phyloP scores from a whole-genome alignment of 2,329 filamentous ascomycete species.

The Sporothrix euskadiensis region DNA sequence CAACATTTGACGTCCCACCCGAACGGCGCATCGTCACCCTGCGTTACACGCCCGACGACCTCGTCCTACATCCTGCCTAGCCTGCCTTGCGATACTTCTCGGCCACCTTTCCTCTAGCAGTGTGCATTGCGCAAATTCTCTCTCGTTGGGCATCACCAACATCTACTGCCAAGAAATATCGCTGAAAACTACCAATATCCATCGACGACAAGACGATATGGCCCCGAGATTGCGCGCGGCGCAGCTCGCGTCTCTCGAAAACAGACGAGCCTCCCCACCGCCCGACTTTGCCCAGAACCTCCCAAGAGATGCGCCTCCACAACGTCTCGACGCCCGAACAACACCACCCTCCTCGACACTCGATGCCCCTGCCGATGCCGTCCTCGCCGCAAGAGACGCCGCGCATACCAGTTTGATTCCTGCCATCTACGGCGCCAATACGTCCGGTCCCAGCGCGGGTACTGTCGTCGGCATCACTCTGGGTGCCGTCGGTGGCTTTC shows the following conservation, averaged over 20 bases:
- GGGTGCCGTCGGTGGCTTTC: conserved; percentile 48
- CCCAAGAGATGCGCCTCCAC: neutral
- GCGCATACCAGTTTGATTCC: conserved; percentile 37
- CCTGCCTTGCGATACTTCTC: neutral
- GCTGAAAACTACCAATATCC: neutral
- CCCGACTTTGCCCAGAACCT: neutral
- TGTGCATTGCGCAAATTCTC: neutral
- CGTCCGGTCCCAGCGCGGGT: conserved; percentile 38
- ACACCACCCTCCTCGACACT: neutral
- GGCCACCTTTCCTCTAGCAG: neutral
- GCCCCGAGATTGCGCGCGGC: conserved; percentile 13
- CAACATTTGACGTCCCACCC: neutral
- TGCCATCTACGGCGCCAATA: conserved; percentile 37
- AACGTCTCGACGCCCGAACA: neutral
- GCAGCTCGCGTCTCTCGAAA: neutral
- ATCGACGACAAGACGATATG: neutral
- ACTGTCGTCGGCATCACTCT: conserved; percentile 45
- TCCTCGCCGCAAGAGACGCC: conserved; percentile 29
- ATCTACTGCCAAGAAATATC: neutral
- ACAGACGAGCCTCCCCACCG: neutral
- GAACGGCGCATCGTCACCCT: neutral
- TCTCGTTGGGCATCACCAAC: neutral
- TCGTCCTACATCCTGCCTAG: neutral
- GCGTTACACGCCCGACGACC: conserved; percentile 9
- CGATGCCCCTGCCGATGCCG: neutral